These are phyloP conservation scores for Alloascoidea africana DNA, from an alignment of 805 yeast species.

Conservation along the genomic window DNA sequence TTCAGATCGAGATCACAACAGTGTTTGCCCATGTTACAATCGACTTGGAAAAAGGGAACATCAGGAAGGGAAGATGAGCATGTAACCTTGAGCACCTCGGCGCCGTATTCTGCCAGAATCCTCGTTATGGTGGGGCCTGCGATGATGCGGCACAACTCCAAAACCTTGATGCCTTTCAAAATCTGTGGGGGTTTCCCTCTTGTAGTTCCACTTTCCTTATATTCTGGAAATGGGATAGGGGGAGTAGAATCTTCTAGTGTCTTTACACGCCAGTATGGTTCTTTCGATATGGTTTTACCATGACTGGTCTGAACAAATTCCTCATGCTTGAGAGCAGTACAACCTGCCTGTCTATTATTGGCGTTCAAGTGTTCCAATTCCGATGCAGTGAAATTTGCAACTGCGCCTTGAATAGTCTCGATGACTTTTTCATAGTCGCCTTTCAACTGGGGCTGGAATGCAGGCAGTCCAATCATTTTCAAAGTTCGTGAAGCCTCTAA, in stretches of 20 bases:
- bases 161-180: constrained; percentile 18
- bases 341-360: constrained; percentile 19
- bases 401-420: constrained; percentile 11
- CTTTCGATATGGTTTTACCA: constrained; percentile 13
- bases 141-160: constrained; percentile 18
- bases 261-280: constrained; percentile 15
- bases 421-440: constrained; percentile 14
- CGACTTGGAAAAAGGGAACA: constrained; percentile 21
- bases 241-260: constrained; percentile 14
- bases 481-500: constrained; percentile 18
- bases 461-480: constrained; percentile 20
- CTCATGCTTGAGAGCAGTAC: constrained; percentile 15
- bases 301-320: constrained; percentile 16
- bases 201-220: constrained; percentile 3
- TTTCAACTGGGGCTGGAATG: constrained; percentile 12
- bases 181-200: constrained; percentile 11
- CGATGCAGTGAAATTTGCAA: constrained; percentile 13
- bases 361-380: constrained; percentile 17
- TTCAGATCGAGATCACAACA: constrained; percentile 18
- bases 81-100: constrained; percentile 19
- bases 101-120: constrained; percentile 20
- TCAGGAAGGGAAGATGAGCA: constrained; percentile 14
- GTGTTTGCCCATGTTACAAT: constrained; percentile 21
- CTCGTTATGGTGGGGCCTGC: constrained; percentile 21
- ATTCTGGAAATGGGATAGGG: constrained; percentile 11